Percentiles rank a stretch among this genome's conserved stretches.
These are phyloP conservation scores for Erigeron canadensis DNA, from an alignment of 129 eudicot genomes.

Conservation along the genomic window DNA sequence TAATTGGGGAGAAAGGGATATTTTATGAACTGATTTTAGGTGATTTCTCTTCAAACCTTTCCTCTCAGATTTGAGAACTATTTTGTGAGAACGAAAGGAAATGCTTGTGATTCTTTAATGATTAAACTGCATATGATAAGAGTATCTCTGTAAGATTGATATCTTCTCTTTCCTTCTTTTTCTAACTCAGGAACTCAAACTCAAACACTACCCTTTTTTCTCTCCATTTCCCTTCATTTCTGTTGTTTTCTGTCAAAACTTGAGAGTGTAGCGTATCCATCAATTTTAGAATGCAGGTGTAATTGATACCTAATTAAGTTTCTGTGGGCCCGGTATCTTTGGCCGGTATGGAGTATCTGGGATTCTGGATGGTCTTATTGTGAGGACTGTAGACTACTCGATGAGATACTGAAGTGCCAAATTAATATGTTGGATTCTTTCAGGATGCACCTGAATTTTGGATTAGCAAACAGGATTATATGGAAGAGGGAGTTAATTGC, in stretches of 20 bases:
- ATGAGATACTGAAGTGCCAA: conserved; percentile 11
- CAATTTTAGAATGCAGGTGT: neutral
- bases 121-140: too few relatives aligned
- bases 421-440: conserved; percentile 13
- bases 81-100: neutral
- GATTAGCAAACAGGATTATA: conserved; percentile 90
- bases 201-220: neutral
- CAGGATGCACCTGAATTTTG: conserved; percentile 99
- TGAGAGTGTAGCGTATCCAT: neutral
- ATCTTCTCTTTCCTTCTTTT: neutral
- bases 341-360: conserved; percentile 3
- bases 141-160: neutral
- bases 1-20: neutral
- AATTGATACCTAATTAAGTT: neutral
- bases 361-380: too few relatives aligned
- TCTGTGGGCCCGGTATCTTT: neutral
- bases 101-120: neutral
- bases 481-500: conserved; percentile 91
- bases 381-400: too few relatives aligned
- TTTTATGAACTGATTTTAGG: neutral
- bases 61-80: neutral
- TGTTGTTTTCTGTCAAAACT: neutral
- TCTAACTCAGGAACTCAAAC: neutral
- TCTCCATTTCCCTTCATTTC: neutral
- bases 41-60: neutral